Percentiles rank a stretch among this genome's conserved stretches.
These are phyloP conservation scores for Pulveroboletus ridleyi DNA, from an alignment of 1,284 basidiomycete species.

Conservation along the genomic window DNA sequence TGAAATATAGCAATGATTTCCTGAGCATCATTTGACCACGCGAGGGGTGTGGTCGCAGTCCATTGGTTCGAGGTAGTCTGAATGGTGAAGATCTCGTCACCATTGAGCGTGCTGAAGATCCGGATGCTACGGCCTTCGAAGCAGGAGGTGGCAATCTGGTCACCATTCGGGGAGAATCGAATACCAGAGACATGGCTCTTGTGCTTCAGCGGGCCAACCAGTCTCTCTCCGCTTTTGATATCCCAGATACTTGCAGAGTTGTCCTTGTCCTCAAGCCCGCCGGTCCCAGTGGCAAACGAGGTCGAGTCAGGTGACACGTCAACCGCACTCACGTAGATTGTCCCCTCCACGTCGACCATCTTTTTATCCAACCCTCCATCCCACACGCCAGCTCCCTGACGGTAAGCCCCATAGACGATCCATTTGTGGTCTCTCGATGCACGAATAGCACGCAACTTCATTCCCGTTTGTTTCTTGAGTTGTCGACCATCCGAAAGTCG, in stretches of 20 bases:
- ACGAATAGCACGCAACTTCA: rapidly evolving
- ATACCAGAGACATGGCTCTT: background rate
- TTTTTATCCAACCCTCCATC: background rate
- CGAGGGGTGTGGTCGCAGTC: background rate
- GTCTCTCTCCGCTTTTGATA: background rate
- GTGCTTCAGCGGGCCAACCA: background rate
- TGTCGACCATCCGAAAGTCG: background rate
- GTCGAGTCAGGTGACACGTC: background rate
- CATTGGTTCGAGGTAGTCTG: background rate
- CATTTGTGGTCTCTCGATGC: background rate
- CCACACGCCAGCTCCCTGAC: background rate
- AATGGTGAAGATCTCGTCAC: background rate
- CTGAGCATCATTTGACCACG: background rate
- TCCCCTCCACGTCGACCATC: background rate
- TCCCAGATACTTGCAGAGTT: background rate
- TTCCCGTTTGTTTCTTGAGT: background rate
- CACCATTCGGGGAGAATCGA: background rate
- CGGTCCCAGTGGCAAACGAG: background rate
- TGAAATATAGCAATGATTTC: background rate
- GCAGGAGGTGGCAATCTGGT: background rate
- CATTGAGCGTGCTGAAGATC: background rate
- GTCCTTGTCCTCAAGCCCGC: no score
- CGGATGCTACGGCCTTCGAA: background rate
- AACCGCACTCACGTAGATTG: background rate
- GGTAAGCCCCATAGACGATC: background rate